Evolutionary conservation across 2,329 filamentous ascomycete genomes (phyloP).

Genomic region (Xylariaceae sp.): DNA sequence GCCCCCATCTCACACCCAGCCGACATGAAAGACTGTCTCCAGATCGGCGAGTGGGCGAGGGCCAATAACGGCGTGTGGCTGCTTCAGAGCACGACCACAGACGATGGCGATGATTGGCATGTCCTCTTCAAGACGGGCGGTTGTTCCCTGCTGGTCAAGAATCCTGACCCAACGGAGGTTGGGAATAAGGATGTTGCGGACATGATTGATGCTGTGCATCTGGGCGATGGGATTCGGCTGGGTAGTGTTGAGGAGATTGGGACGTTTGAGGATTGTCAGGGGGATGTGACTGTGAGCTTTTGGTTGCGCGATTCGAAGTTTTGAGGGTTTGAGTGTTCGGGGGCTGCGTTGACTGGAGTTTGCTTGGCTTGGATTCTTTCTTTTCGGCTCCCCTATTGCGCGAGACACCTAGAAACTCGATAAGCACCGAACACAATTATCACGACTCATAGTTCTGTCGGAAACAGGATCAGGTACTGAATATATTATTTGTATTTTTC

Average conservation of each 20-base stretch:
- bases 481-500: no score
- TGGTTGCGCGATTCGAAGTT: conserved; percentile 16
- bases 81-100: conserved; percentile 4
- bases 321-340: not conserved
- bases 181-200: conserved; percentile 19
- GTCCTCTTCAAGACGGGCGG: conserved; percentile 4
- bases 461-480: no score
- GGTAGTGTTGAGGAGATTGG: conserved; percentile 15
- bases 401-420: no score
- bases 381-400: no score
- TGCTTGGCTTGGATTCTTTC: no score
- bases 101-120: conserved; percentile 14
- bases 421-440: no score
- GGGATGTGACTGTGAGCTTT: conserved; percentile 13
- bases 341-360: not conserved
- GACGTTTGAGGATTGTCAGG: conserved; percentile 10
- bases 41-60: conserved; percentile 14
- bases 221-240: conserved; percentile 1
- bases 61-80: conserved; percentile 16
- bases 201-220: conserved; percentile 14
- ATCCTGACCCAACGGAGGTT: conserved; percentile 10
- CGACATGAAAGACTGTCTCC: conserved; percentile 16
- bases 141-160: conserved; percentile 19
- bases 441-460: no score
- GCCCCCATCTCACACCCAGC: conserved; percentile 4